Percentiles rank a stretch among this genome's conserved stretches.
These are phyloP conservation scores for Colletotrichum agaves DNA, from an alignment of 2,329 filamentous ascomycete species.

Conservation along the genomic window DNA sequence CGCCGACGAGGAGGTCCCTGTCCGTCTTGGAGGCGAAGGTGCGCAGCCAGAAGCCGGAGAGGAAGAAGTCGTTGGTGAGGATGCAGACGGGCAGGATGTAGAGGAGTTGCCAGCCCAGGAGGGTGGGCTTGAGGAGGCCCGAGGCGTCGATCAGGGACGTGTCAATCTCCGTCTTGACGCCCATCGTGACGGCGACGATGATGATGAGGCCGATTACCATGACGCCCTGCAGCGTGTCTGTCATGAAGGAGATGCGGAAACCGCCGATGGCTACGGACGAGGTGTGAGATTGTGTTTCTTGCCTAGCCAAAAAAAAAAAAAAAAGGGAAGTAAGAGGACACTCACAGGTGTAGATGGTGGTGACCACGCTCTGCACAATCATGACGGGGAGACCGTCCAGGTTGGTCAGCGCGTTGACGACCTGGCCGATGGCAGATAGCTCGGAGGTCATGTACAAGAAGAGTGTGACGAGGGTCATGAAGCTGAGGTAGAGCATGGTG, in stretches of 20 bases:
- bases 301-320: no score
- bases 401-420: slow-evolving; percentile 78
- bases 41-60: slow-evolving; percentile 86
- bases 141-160: slow-evolving; percentile 74
- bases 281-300: background rate
- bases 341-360: slow-evolving; percentile 85
- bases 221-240: slow-evolving; percentile 82
- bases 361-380: slow-evolving; percentile 81
- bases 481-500: slow-evolving; percentile 78
- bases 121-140: slow-evolving; percentile 72
- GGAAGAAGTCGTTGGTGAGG: slow-evolving; percentile 87
- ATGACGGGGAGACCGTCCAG: slow-evolving; percentile 79
- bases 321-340: background rate
- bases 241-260: slow-evolving; percentile 86
- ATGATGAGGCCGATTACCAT: slow-evolving; percentile 82
- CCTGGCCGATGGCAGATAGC: slow-evolving; percentile 83
- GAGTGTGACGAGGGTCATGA: slow-evolving; percentile 81
- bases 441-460: slow-evolving; percentile 91
- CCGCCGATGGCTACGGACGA: slow-evolving; percentile 74
- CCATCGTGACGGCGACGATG: slow-evolving; percentile 81
- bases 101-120: slow-evolving; percentile 85
- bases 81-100: slow-evolving; percentile 87
- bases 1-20: slow-evolving; percentile 79
- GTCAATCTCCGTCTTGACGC: slow-evolving; percentile 78
- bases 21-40: slow-evolving; percentile 85